phyloP scores from a whole-genome alignment of 306 rosid species.

The Cicer chorassanicum region DNA sequence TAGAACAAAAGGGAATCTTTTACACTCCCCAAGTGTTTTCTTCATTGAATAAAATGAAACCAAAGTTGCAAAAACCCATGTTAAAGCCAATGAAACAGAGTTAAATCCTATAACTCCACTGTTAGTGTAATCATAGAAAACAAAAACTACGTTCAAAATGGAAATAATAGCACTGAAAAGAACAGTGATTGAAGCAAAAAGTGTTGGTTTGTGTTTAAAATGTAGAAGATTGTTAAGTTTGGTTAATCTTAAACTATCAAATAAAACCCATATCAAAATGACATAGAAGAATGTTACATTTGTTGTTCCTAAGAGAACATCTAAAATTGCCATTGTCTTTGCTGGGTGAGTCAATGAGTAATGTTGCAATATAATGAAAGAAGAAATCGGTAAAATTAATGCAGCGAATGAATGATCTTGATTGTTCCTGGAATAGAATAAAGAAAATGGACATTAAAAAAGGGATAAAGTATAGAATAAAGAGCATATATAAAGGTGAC shows the following conservation, averaged over 20 bases:
- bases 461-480: neutral
- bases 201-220: conserved; percentile 27
- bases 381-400: neutral
- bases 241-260: conserved; percentile 49
- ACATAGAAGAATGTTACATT: conserved; percentile 58
- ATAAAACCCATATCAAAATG: conserved; percentile 64
- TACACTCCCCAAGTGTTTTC: conserved; percentile 32
- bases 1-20: conserved; percentile 65
- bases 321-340: conserved; percentile 43
- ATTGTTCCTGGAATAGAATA: conserved; percentile 1
- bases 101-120: conserved; percentile 37
- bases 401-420: neutral
- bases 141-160: conserved; percentile 52
- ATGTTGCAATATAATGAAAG: neutral
- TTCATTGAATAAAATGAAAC: conserved; percentile 54
- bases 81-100: conserved; percentile 49
- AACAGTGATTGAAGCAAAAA: conserved; percentile 45
- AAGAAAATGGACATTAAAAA: neutral
- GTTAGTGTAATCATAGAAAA: conserved; percentile 46
- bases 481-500: neutral
- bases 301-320: conserved; percentile 46
- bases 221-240: conserved; percentile 5
- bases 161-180: conserved; percentile 51
- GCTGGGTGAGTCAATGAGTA: neutral
- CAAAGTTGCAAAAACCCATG: conserved; percentile 68